A percentile compares a stretch with the other conserved stretches of the same genome.
Conservation (phyloP, 805 yeast species). For the Candida sonorensis region DNA sequence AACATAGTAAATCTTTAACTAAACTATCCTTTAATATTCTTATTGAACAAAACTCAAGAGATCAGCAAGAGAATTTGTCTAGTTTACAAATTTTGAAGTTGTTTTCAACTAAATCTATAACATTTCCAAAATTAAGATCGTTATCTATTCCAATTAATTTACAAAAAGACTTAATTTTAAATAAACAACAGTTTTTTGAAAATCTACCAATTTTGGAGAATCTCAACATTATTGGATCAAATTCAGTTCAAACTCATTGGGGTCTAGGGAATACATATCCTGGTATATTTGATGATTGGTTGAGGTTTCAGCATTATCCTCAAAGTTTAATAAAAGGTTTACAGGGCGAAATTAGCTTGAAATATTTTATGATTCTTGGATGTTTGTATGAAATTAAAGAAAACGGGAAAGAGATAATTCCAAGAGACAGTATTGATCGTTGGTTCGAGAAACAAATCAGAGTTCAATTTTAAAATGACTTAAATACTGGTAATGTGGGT, state of each 20-base stretch:
- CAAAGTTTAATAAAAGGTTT: conserved; percentile 25
- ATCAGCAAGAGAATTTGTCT: conserved; percentile 13
- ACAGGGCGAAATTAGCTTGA: conserved; percentile 14
- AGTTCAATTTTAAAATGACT: conserved; percentile 8
- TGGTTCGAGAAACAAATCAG: conserved; percentile 36
- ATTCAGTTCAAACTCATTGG: conserved; percentile 49
- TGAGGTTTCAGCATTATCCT: conserved; percentile 49
- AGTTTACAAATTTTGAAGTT: conserved; percentile 12
- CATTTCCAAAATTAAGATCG: conserved; percentile 25
- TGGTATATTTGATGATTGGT: conserved; percentile 51
- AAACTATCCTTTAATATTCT: conserved; percentile 21
- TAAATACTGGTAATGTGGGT: too few species aligned
- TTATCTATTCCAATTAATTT: conserved; percentile 33
- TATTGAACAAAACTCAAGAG: conserved; percentile 15
- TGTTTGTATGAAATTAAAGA: conserved; percentile 37
- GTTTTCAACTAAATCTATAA: conserved; percentile 3
- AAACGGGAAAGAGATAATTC: conserved; percentile 20
- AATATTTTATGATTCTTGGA: conserved; percentile 41
- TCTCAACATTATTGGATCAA: conserved; percentile 41
- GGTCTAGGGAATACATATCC: conserved; percentile 49
- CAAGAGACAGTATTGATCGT: conserved; percentile 38
- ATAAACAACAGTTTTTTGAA: conserved; percentile 22
- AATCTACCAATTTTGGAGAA: conserved; percentile 24
- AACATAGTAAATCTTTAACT: conserved; percentile 11
- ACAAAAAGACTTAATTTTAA: conserved; percentile 24